phyloP scores from a whole-genome alignment of 2,329 filamentous ascomycete species.

The Exutisphaerella laricina region DNA sequence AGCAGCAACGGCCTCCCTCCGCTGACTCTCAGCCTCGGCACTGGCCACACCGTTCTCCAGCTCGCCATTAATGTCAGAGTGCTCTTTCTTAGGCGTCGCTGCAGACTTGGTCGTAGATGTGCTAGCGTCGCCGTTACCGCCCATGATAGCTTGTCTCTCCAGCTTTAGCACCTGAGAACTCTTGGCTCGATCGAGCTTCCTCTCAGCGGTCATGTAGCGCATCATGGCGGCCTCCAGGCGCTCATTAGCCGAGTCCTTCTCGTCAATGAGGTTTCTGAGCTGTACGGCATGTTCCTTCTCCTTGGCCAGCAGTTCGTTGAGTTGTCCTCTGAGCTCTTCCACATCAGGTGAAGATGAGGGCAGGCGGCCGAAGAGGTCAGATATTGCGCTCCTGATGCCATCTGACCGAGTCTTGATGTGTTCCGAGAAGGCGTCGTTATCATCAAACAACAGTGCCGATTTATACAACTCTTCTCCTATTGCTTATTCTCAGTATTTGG shows the following conservation, averaged over 20 bases:
- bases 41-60: conserved; percentile 52
- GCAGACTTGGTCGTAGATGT: conserved; percentile 37
- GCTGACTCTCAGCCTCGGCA: conserved; percentile 66
- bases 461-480: conserved; percentile 42
- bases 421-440: conserved; percentile 61
- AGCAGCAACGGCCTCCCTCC: conserved; percentile 70
- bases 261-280: conserved; percentile 26
- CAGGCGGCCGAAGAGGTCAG: conserved; percentile 56
- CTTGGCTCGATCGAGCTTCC: conserved; percentile 83
- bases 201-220: conserved; percentile 91
- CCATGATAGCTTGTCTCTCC: conserved; percentile 79
- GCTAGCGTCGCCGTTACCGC: conserved; percentile 46
- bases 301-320: conserved; percentile 68
- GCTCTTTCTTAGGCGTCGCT: conserved; percentile 45
- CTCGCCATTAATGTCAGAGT: conserved; percentile 46
- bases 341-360: conserved; percentile 59
- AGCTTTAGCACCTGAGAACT: conserved; percentile 87
- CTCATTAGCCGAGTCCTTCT: conserved; percentile 56
- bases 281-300: conserved; percentile 59
- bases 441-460: conserved; percentile 49
- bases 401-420: conserved; percentile 73
- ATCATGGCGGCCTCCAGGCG: conserved; percentile 83
- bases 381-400: conserved; percentile 68
- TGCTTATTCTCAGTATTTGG: conserved; percentile 27
- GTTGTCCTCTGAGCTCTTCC: conserved; percentile 64